Conservation (phyloP, 345 rosid species). For the Sapria himalayana region DNA sequence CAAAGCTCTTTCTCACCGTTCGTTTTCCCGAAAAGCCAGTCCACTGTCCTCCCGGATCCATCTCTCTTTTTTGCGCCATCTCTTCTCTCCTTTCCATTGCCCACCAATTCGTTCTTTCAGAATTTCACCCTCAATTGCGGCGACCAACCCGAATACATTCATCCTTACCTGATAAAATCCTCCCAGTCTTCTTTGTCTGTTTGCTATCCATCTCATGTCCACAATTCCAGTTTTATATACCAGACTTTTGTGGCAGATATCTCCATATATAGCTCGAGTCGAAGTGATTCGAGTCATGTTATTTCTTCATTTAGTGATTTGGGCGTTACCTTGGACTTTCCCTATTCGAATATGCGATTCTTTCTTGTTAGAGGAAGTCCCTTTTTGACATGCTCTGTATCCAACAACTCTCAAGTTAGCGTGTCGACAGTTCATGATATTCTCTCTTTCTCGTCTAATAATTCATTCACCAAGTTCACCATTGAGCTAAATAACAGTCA, state of each 20-base stretch:
- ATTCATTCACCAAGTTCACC: constrained; percentile 37
- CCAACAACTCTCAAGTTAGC: constrained; percentile 18
- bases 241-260: constrained; percentile 48
- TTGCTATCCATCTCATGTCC: constrained; percentile 50
- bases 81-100: constrained; percentile 65
- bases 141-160: constrained; percentile 71
- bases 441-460: constrained; percentile 26
- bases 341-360: constrained; percentile 49
- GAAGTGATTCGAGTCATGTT: constrained; percentile 24
- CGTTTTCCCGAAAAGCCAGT: constrained; percentile 38
- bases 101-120: constrained; percentile 82
- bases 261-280: constrained; percentile 29
- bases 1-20: constrained; percentile 22
- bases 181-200: constrained; percentile 39
- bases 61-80: constrained; percentile 41
- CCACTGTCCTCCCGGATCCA: constrained; percentile 69
- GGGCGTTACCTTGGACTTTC: constrained; percentile 55
- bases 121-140: constrained; percentile 73
- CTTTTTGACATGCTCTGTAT: constrained; percentile 44
- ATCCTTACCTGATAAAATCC: constrained; percentile 72
- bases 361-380: constrained; percentile 81
- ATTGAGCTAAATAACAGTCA: constrained; percentile 52
- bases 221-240: constrained; percentile 38
- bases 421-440: constrained; percentile 66
- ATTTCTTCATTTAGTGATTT: constrained; percentile 61